Evolutionary conservation across 1,139 yeast species (phyloP).

Genomic region (Saccharomyces hybrid): DNA sequence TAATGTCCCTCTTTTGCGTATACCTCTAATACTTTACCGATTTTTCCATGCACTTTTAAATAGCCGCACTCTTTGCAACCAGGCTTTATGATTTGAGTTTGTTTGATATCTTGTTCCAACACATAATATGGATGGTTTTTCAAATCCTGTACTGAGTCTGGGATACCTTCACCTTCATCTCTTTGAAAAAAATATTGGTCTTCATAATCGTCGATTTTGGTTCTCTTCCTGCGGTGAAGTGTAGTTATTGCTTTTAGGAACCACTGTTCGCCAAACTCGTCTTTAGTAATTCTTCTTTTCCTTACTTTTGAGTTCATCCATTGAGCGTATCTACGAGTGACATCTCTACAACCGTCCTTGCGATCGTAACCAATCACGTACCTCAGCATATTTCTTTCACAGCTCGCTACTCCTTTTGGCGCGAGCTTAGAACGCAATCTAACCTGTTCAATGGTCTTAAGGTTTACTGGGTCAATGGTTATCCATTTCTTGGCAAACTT

Average conservation of each 20-base stretch:
- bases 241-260: constrained; percentile 35
- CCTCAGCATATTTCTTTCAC: constrained; percentile 50
- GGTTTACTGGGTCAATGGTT: constrained; percentile 73
- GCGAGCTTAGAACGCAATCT: constrained; percentile 58
- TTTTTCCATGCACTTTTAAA: constrained; percentile 40
- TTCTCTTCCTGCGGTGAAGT: constrained; percentile 32
- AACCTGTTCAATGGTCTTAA: constrained; percentile 60
- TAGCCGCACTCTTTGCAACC: constrained; percentile 61
- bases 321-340: constrained; percentile 73
- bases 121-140: constrained; percentile 85
- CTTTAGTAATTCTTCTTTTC: constrained; percentile 63
- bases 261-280: constrained; percentile 56
- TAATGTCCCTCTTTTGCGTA: constrained; percentile 66
- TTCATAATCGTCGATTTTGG: constrained; percentile 60
- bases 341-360: constrained; percentile 61
- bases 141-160: constrained; percentile 73
- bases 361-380: constrained; percentile 75
- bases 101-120: constrained; percentile 62
- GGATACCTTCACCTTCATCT: constrained; percentile 76
- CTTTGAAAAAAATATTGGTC: constrained; percentile 59
- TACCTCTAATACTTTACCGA: constrained; percentile 40
- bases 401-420: constrained; percentile 54
- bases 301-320: constrained; percentile 67
- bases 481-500: constrained; percentile 64
- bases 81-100: constrained; percentile 66